Percentiles rank a stretch among this genome's conserved stretches.
Conservation (phyloP, 2,329 filamentous ascomycete species). For the Talaromyces sp. region DNA sequence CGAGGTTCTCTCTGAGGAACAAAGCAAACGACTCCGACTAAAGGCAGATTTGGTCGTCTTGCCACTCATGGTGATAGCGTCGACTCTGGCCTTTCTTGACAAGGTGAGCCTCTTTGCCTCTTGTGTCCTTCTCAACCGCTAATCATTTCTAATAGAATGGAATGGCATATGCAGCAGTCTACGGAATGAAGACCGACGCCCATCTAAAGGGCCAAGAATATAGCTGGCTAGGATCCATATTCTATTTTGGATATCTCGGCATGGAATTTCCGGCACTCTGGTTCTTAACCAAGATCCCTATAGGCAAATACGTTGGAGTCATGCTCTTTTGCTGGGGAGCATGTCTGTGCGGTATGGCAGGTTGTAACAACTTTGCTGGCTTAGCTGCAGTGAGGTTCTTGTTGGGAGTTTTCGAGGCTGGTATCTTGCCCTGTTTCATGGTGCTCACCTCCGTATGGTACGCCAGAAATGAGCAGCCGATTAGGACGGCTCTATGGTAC, state of each 20-base stretch:
- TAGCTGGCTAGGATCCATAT: conserved; percentile 6
- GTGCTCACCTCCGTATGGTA: conserved; percentile 1
- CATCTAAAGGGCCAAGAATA: conserved; percentile 7
- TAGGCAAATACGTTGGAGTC: conserved; percentile 9
- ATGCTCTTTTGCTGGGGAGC: conserved; percentile 11
- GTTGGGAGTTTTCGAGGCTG: conserved; percentile 15
- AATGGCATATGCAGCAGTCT: conserved; percentile 8
- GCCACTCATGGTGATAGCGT: not conserved
- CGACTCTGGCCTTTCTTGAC: conserved; percentile 4
- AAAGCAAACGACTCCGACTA: not conserved
- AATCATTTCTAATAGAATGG: not conserved
- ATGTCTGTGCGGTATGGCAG: conserved; percentile 2
- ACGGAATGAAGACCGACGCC: conserved; percentile 3
- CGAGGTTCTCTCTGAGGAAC: not conserved
- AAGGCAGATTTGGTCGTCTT: not conserved
- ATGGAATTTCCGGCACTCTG: conserved; percentile 4
- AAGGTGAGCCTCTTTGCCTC: not conserved
- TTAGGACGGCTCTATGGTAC: conserved; percentile 5
- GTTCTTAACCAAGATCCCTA: conserved; percentile 9
- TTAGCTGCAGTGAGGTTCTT: not conserved
- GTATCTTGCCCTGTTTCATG: conserved; percentile 1
- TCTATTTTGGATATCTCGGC: conserved; percentile 6
- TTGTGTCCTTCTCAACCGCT: not conserved
- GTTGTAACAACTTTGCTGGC: conserved; percentile 4
- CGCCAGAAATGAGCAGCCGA: not conserved